phyloP scores from a whole-genome alignment of 2,329 filamentous ascomycete genomes.

The Samsoniella hepiali region DNA sequence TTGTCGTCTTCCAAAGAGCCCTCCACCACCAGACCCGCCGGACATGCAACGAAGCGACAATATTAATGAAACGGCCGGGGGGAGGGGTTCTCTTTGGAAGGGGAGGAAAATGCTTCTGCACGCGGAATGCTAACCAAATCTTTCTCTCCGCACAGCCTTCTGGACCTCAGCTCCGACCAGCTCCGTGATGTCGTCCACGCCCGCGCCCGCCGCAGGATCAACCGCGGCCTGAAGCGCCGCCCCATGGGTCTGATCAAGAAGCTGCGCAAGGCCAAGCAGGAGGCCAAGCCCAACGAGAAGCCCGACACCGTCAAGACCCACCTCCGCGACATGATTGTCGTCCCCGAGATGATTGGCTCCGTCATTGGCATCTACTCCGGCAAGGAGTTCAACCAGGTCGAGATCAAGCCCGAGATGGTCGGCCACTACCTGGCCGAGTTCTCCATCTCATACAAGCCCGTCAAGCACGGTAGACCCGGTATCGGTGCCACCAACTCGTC shows the following conservation, averaged over 20 bases:
- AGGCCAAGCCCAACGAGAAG: constrained; percentile 99
- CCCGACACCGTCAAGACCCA: constrained; percentile 99
- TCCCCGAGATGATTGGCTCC: constrained; percentile 99
- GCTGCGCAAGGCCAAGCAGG: constrained; percentile 98
- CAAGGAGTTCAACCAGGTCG: constrained; percentile 99
- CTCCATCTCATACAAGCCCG: constrained; percentile 99
- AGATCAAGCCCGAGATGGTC: constrained; percentile 99
- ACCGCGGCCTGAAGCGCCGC: constrained; percentile 99
- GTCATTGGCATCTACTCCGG: constrained; percentile 99
- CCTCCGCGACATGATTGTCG: constrained; percentile 99
- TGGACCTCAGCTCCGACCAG: constrained; percentile 97
- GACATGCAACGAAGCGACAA: not conserved
- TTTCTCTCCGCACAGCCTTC: constrained; percentile 63
- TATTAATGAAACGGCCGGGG: not conserved
- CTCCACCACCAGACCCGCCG: not conserved
- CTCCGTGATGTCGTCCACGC: constrained; percentile 99
- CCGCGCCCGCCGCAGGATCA: constrained; percentile 97
- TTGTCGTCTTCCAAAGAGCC: not conserved
- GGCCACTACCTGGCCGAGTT: constrained; percentile 99
- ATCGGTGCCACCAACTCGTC: constrained; percentile 99
- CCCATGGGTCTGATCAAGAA: constrained; percentile 99
- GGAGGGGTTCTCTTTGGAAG: not conserved
- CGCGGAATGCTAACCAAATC: constrained; percentile 18
- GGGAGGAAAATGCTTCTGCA: not conserved
- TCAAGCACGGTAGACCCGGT: constrained; percentile 99